Percentiles rank a stretch among this genome's conserved stretches.
Conservation (phyloP, 148 eudicot species). For the Chenopodium quinoa region DNA sequence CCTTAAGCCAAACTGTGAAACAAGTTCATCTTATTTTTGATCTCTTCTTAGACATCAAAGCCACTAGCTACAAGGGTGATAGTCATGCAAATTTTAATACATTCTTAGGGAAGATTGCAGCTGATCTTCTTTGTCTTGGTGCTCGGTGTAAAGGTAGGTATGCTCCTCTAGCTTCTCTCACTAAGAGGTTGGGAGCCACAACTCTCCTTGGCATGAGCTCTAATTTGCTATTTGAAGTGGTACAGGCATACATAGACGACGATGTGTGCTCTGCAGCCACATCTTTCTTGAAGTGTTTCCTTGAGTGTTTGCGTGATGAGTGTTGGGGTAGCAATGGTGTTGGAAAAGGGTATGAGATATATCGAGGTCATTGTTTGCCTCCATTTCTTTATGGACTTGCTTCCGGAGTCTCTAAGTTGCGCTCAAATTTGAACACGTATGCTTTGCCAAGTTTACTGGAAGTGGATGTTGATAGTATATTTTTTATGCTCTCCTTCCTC, state of each 20-base stretch:
- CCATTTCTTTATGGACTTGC: constrained; percentile 81
- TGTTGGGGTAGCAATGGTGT: constrained; percentile 86
- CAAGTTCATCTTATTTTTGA: constrained; percentile 95
- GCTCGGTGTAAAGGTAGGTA: constrained; percentile 96
- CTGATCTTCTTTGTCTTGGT: constrained; percentile 76
- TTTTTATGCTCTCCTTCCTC: constrained; percentile 71
- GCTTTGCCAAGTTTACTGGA: constrained; percentile 81
- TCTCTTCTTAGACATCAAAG: constrained; percentile 80
- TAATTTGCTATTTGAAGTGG: constrained; percentile 58
- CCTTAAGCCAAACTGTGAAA: constrained; percentile 95
- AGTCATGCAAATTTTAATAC: constrained; percentile 44
- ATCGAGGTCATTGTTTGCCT: constrained; percentile 72
- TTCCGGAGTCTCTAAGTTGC: constrained; percentile 74
- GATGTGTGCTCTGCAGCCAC: constrained; percentile 96
- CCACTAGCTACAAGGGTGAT: constrained; percentile 48
- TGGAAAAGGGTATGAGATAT: constrained; percentile 66
- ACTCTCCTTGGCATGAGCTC: constrained; percentile 62
- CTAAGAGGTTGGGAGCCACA: constrained; percentile 86
- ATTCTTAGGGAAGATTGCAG: constrained; percentile 55
- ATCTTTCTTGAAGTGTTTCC: constrained; percentile 86
- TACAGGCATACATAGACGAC: constrained; percentile 76
- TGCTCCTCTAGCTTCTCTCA: constrained; percentile 81
- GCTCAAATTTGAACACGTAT: constrained; percentile 90
- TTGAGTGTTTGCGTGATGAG: constrained; percentile 86
- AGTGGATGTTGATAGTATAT: constrained; percentile 84